These are phyloP conservation scores for Onygenales sp. DNA, from an alignment of 2,329 filamentous ascomycete genomes.

Conservation along the genomic window DNA sequence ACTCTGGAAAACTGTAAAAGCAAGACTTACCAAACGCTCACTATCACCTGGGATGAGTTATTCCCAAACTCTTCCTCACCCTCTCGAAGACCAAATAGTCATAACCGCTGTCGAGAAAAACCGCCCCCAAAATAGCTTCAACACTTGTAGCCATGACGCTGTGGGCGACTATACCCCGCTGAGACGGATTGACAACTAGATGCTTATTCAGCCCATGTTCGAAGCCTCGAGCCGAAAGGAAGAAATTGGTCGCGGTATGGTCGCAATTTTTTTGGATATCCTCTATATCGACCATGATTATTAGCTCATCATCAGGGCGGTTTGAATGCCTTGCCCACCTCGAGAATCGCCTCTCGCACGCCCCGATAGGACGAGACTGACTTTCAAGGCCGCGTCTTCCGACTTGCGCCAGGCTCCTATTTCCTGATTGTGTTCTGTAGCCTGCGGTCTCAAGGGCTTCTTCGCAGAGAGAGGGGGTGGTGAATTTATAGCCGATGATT, in stretches of 20 bases:
- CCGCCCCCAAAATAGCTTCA: slow-evolving; percentile 27
- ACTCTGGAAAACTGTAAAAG: too few species aligned
- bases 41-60: slow-evolving; percentile 5
- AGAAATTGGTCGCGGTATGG: too few species aligned
- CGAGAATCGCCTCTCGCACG: background rate
- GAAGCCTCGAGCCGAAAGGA: background rate
- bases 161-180: slow-evolving; percentile 9
- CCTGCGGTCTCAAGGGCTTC: background rate
- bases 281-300: too few species aligned
- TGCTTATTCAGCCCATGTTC: slow-evolving; percentile 2
- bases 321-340: slow-evolving; percentile 1
- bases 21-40: background rate
- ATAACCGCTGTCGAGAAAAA: slow-evolving; percentile 19
- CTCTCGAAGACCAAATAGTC: slow-evolving; percentile 4
- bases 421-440: background rate
- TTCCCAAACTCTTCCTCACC: slow-evolving; percentile 7
- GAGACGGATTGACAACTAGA: slow-evolving; percentile 11
- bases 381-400: slow-evolving; percentile 5
- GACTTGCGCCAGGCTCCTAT: slow-evolving; percentile 5
- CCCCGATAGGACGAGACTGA: slow-evolving; percentile 1
- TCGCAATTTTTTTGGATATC: background rate
- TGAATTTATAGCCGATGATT: background rate
- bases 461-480: background rate
- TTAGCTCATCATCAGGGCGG: too few species aligned
- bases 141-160: slow-evolving; percentile 19